phyloP scores from a whole-genome alignment of 2,329 filamentous ascomycete species.

The Trichoderma citrinoviride region DNA sequence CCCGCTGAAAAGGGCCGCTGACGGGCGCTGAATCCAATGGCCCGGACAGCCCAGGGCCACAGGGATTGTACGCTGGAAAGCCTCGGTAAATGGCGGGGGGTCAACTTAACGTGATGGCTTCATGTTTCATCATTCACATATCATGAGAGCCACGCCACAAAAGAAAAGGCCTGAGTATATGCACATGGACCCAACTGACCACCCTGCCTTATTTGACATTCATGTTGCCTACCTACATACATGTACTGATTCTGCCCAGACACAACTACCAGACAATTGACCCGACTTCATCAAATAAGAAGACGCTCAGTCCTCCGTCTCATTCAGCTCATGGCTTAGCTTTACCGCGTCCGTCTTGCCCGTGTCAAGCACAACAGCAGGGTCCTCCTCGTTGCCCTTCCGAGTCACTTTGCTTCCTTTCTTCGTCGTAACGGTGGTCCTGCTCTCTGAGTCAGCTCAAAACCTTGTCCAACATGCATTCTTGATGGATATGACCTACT shows the following conservation, averaged over 20 bases:
- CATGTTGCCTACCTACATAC: too few species aligned
- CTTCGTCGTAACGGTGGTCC: constrained; percentile 42
- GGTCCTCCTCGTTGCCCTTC: constrained; percentile 41
- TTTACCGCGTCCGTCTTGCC: constrained; percentile 45
- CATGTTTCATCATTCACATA: too few species aligned
- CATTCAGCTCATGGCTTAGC: constrained; percentile 40
- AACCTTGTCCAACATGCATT: background rate
- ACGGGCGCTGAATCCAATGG: too few species aligned
- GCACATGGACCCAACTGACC: too few species aligned
- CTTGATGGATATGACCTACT: constrained; percentile 31
- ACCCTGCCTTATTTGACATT: too few species aligned
- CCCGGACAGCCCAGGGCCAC: too few species aligned
- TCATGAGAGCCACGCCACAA: too few species aligned
- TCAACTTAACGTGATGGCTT: too few species aligned
- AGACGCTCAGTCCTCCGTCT: constrained; percentile 3
- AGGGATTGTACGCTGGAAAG: too few species aligned
- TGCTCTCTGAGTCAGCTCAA: constrained; percentile 22
- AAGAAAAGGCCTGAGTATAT: too few species aligned
- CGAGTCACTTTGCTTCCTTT: constrained; percentile 42
- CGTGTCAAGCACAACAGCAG: constrained; percentile 43
- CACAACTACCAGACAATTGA: background rate
- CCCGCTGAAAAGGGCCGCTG: constrained; percentile 1
- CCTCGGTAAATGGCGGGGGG: too few species aligned
- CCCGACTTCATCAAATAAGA: background rate
- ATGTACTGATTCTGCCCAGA: background rate